Evolutionary conservation across 192 early-diverging fungal species (phyloP), one percentile per base, ranked within the genome.

Genomic region (Coemansia asiatica): DNA sequence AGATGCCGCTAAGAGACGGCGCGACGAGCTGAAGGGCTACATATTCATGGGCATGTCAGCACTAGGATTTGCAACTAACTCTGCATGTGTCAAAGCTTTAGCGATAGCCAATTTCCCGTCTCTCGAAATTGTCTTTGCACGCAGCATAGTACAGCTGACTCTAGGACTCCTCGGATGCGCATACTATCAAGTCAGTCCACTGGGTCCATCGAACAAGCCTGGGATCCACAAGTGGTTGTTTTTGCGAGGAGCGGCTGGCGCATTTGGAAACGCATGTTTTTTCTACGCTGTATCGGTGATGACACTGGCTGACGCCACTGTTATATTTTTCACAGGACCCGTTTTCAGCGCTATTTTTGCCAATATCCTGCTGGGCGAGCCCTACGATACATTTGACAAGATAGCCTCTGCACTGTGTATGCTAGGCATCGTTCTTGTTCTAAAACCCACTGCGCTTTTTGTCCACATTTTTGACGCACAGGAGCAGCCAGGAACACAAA

Each of bases 271-370:
- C 56, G 88, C 81, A 0, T 83, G 85, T 15, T 91, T 89, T 72
- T 94, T 92, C 67, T 90, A 85, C 60, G 86, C 86, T 2, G 62
- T 92, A 13, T 86, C 89, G 12, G 72, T 86, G 38, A 76, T 91
- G 71, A 85, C 89, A 3, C 67, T 92, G 48, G 90, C 85, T 1
- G 92, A 92, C 69, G 89, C 89, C 22, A 92, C 89, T 28, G 89
- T 90, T 4, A 74, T 92, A 9, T 94, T 92, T 62, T 94, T 92
- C 64, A 85, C 88, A 6, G 85, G 85, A 12, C 90, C 92, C 3
- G 85, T 86, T n/a, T 90, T 94, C 66, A 91, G 89, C 18, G 88
- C 90, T 0, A 67, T 93, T 23, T 68, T 91, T 56, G 92, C 87
- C 0, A 61, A 78, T 44, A 46, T 86, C 56, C 76, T 82, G 47